Evolutionary conservation across 164 flowering plant species (phyloP), one percentile per base, ranked within the genome.

Genomic region (Berberis vulgaris): DNA sequence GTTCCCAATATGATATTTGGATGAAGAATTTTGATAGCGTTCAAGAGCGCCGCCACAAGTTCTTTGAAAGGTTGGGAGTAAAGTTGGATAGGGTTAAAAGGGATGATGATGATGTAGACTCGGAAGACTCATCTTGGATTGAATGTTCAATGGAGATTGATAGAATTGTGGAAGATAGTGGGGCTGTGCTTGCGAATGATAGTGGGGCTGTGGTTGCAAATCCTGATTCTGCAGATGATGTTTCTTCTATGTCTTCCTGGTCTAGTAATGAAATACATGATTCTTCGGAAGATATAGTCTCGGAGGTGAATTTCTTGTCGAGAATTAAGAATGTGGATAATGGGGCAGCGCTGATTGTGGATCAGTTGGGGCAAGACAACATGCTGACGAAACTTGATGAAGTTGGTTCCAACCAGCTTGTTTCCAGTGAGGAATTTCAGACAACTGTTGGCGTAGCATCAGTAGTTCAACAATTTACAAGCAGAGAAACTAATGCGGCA

Each of bases 11-110:
- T 54, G 86, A 85, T 5, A 65, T 79, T 53, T 92, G 96, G 98
- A 71, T 68, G 49, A 70, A 63, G 65, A 75, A 67, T 5, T 83
- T 78, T 0, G 82, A 67, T 1, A 83, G 86, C 68, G 84, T 88
- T 47, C 43, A 58, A 5, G 89, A 82, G 53, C 83, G 98, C 1
- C 87, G 96, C 2, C 61, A 59, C 9, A 82, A 64, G 69, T 89
- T 89, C 64, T 39, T 85, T 11, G 71, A 68, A 65, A 76, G 73
- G 82, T 80, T 86, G 85, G 87, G 87, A 69, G 63, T 84, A 43
- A 62, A 45, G 43, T 44, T 63, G 10, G 80, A 75, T 63, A 39
- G 50, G 65, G 54, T 58, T 43, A 65, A 53, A 3, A 2, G 40
- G 54, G 83, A 75, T 2, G 78, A 71, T 71, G 83, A 75, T 2